Evolutionary conservation across 23 red algal species (phyloP), one percentile per base, ranked within the genome.

Genomic region (Gracilaria domingensis): DNA sequence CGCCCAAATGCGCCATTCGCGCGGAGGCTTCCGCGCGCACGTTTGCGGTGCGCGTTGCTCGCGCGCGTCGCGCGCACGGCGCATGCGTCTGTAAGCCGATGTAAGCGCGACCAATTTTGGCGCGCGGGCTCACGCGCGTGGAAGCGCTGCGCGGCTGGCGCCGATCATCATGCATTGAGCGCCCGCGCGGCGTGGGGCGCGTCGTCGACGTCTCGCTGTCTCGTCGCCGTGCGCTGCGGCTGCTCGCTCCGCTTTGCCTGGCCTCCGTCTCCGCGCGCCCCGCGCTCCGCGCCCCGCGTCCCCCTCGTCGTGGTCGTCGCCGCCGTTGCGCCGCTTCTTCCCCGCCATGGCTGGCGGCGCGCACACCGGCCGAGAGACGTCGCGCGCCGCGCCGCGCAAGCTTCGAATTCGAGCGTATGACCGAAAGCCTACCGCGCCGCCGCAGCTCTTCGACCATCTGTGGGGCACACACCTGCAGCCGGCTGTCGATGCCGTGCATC

Each of bases 401-500:
- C 33, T 67, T 18, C 51, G 62, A 30, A 98, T 98, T 44, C 86
- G 89, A 28, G 73, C 91, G 6, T 93, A 95, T 55, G 71, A 81
- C 65, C 75, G 80, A 21, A 74, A 53, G 47, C 93, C 93, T 8
- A 30, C 85, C 32, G 61, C 88, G 44, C 93, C 93, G 48, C 40
- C 77, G 12, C 65, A 91, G 36, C 91, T 95, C 25, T 89, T 93
- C 44, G 36, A 66, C 54, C 51, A 79, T 44, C 79, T 80, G 23
- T 98, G 96, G 96, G 36, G 34, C 53, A 29, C 53, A 14, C 67
- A 72, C 9, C 81, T 98, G 42, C 77, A 44, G 48, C 82, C 88
- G 23, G 92, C 96, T 30, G 72, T 98, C 35, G 88, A 83, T 23
- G 96, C 90, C 29, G 84, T 98, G 4, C 73, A 88, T 25, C 74